These are phyloP conservation scores for Aspergillus hortae DNA, from an alignment of 2,329 filamentous ascomycete species.

Conservation along the genomic window DNA sequence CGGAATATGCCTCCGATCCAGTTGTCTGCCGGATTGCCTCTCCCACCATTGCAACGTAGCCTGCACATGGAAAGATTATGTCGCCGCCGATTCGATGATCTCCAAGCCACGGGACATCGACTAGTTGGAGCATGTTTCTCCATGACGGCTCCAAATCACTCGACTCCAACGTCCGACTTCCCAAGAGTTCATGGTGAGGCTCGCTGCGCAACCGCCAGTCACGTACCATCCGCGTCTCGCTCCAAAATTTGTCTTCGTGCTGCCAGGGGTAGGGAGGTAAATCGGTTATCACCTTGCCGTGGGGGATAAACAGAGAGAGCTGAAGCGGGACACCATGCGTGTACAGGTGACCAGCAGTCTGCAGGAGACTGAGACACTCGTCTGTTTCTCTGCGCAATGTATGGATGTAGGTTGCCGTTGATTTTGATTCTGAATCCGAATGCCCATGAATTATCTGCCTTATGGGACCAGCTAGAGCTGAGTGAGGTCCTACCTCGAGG, in stretches of 20 bases:
- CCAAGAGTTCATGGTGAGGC: slow-evolving; percentile 27
- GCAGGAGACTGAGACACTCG: slow-evolving; percentile 5
- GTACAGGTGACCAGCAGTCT: slow-evolving; percentile 10
- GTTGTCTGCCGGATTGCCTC: slow-evolving; percentile 19
- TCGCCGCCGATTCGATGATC: slow-evolving; percentile 24
- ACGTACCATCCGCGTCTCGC: slow-evolving; percentile 12
- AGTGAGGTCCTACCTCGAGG: slow-evolving; percentile 26
- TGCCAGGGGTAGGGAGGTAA: slow-evolving; percentile 23
- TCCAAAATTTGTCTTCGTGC: slow-evolving; percentile 19
- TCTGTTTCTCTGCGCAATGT: slow-evolving; percentile 5
- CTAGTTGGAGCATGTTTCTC: slow-evolving; percentile 24
- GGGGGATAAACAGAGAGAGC: background rate
- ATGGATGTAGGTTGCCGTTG: slow-evolving; percentile 1
- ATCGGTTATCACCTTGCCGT: slow-evolving; percentile 13
- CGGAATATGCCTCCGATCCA: slow-evolving; percentile 6
- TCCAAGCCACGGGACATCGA: slow-evolving; percentile 26
- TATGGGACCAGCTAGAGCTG: slow-evolving; percentile 19
- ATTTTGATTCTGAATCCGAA: background rate
- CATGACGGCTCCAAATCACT: slow-evolving; percentile 22
- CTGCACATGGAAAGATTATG: slow-evolving; percentile 23
- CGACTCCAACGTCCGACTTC: slow-evolving; percentile 22
- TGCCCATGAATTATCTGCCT: slow-evolving; percentile 15
- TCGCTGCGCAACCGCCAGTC: slow-evolving; percentile 20
- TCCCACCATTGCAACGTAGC: slow-evolving; percentile 22
- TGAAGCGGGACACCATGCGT: slow-evolving; percentile 2